These are phyloP conservation scores for Amaranthus palmeri DNA, from an alignment of 148 eudicot genomes.

Conservation along the genomic window DNA sequence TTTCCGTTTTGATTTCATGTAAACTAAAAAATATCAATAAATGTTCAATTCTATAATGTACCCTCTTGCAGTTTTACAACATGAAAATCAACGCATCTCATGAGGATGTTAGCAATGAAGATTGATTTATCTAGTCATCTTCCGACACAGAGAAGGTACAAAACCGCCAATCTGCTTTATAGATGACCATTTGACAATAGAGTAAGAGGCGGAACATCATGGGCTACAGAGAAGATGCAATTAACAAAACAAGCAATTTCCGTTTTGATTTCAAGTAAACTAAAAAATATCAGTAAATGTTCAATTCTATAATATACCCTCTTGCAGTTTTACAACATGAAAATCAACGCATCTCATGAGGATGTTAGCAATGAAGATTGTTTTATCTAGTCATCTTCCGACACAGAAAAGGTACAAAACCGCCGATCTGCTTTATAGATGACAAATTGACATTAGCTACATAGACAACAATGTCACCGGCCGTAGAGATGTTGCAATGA, in stretches of 20 bases:
- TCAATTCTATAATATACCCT: slow-evolving; percentile 16
- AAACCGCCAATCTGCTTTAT: slow-evolving; percentile 45
- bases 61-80: slow-evolving; percentile 6
- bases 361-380: slow-evolving; percentile 6
- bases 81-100: not conserved
- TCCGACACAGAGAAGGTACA: slow-evolving; percentile 49
- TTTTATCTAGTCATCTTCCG: slow-evolving; percentile 46
- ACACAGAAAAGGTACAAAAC: slow-evolving; percentile 40
- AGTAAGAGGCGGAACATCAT: not conserved
- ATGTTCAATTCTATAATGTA: not conserved
- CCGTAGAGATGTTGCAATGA: too few species aligned
- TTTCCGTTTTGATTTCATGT: too few species aligned
- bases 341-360: not conserved
- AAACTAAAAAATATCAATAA: too few species aligned
- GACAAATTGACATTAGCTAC: slow-evolving; percentile 28
- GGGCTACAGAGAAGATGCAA: too few species aligned
- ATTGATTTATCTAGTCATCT: slow-evolving; percentile 37
- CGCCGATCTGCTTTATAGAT: slow-evolving; percentile 51
- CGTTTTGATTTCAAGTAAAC: too few species aligned
- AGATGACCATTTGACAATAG: slow-evolving; percentile 31
- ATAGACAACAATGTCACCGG: too few species aligned
- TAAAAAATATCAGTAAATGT: too few species aligned
- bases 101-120: slow-evolving; percentile 3
- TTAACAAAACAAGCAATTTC: too few species aligned
- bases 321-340: not conserved